Conservation (phyloP, 2,329 filamentous ascomycete genomes). For the Cercospora nicotianae region DNA sequence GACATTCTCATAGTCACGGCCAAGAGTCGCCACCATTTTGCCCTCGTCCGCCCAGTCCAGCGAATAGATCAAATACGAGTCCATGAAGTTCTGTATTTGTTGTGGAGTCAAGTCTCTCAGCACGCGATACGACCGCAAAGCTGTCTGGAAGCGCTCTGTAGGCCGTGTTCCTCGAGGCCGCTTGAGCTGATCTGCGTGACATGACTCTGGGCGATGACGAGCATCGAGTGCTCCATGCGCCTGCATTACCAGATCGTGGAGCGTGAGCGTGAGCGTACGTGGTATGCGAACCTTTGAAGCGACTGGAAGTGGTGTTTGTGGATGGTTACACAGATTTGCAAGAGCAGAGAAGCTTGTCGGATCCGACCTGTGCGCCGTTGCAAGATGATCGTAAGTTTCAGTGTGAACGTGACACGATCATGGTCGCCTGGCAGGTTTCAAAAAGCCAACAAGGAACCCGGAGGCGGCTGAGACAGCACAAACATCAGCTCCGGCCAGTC, state of each 20-base stretch:
- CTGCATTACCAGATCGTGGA: not conserved
- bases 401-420: slow-evolving; percentile 2
- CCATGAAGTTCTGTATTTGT: slow-evolving; percentile 35
- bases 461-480: slow-evolving; percentile 4
- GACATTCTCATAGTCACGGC: slow-evolving; percentile 31
- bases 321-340: not conserved
- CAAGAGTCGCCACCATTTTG: slow-evolving; percentile 32
- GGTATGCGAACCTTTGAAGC: not conserved
- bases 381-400: not conserved
- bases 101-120: slow-evolving; percentile 30
- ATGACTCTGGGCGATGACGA: slow-evolving; percentile 1
- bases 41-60: slow-evolving; percentile 35
- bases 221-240: slow-evolving; percentile 2
- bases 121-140: slow-evolving; percentile 31
- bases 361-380: not conserved
- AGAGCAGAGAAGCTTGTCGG: not conserved
- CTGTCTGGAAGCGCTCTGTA: slow-evolving; percentile 29
- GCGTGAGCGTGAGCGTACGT: not conserved
- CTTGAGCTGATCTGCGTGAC: not conserved
- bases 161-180: slow-evolving; percentile 14
- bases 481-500: not conserved
- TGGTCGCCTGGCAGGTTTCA: slow-evolving; percentile 4
- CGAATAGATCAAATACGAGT: slow-evolving; percentile 35
- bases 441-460: not conserved
- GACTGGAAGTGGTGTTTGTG: not conserved